These are phyloP conservation scores for Saccharum officinarum DNA, from an alignment of 176 grass and related monocot genomes.

Conservation along the genomic window DNA sequence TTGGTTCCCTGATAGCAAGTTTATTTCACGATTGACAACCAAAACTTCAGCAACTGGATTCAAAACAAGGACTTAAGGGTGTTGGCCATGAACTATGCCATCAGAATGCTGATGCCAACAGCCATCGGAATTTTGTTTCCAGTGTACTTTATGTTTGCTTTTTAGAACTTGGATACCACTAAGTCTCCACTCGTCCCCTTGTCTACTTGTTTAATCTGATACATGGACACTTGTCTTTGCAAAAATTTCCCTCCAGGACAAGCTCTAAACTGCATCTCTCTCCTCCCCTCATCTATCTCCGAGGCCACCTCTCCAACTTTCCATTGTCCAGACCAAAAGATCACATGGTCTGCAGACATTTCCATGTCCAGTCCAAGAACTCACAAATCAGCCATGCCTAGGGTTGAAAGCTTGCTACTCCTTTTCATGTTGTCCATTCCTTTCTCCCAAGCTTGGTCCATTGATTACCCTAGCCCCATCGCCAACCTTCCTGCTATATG, in stretches of 20 bases:
- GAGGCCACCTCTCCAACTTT: neutral
- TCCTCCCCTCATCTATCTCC: slow-evolving; percentile 6
- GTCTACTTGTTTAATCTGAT: slow-evolving; percentile 28
- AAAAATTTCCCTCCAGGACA: slow-evolving; percentile 28
- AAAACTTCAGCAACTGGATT: slow-evolving; percentile 3
- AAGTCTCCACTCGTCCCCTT: slow-evolving; percentile 30
- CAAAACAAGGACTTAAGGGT: neutral
- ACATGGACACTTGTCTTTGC: neutral
- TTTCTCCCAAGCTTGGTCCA: slow-evolving; percentile 41
- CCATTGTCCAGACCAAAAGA: slow-evolving; percentile 20
- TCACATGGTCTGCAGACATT: slow-evolving; percentile 34
- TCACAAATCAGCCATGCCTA: slow-evolving; percentile 20
- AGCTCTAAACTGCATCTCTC: neutral
- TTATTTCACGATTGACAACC: neutral
- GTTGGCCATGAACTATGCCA: neutral
- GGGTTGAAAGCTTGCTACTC: slow-evolving; percentile 20
- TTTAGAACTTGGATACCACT: slow-evolving; percentile 22
- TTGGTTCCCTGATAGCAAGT: slow-evolving; percentile 2
- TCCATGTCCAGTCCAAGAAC: slow-evolving; percentile 36
- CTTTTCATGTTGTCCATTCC: slow-evolving; percentile 36
- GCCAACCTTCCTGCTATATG: slow-evolving; percentile 43
- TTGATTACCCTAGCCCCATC: slow-evolving; percentile 56
- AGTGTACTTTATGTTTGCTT: neutral
- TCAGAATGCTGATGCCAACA: neutral
- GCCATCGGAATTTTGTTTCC: slow-evolving; percentile 21